Evolutionary conservation across 1,139 yeast species (phyloP), one percentile per base, ranked within the genome.

Genomic region (Candida buenavistaensis): DNA sequence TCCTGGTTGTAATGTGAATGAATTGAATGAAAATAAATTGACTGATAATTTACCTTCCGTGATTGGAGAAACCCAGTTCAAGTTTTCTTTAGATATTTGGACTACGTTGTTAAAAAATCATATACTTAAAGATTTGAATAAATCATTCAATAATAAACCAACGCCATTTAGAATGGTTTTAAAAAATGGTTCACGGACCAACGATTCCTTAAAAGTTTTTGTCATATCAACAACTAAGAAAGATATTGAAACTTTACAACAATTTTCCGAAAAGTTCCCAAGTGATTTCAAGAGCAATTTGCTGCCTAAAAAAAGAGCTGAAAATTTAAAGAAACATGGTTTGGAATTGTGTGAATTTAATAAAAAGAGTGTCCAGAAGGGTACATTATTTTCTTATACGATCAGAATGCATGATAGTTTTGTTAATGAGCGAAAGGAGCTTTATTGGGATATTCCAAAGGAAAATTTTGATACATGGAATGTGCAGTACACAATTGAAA

Each of bases 61-160:
- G 33, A 71, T 86, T 34, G 97, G 95, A 0, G 82, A 84, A 24
- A 57, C 65, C 6, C 96, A 89, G 54, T 86, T 89, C 57, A 75
- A 73, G 45, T 56, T 77, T 32, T 81, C 94, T 9, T 52, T 87
- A 40, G 57, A 68, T 10, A 59, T 88, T 2, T 71, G 89, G 68
- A 66, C 74, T 28, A 59, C 65, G 14, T 42, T 87, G 3, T 48
- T 90, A 43, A 28, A 15, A 4, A 68, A 75, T 23, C 47, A 38
- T 1, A 54, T 68, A 7, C 46, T 55, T 19, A 33, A 52, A 22
- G 74, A 68, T 41, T 41, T 67, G 23, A 35, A 44, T 24, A 46
- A 47, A 2, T 30, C 39, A 7, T 45, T 45, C 3, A 32, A 35
- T n/a, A 19, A 31, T 20, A 15, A 23, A 31, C 13, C 12, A 40